Conservation (phyloP, 345 rosid species). For the Camelina hispida region DNA sequence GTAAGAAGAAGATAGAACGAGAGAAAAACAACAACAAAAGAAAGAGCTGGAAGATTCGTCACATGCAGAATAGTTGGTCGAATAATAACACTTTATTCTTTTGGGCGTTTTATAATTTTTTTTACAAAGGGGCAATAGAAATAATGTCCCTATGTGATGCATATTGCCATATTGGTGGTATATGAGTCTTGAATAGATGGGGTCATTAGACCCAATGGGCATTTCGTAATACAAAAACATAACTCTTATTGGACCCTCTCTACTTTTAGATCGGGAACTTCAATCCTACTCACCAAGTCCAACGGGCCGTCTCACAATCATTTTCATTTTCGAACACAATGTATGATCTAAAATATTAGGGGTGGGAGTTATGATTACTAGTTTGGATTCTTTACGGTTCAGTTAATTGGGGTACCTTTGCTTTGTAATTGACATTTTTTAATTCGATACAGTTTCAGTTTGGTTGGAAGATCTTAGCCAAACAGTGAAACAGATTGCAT, state of each 20-base stretch:
- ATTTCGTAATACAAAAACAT: not conserved
- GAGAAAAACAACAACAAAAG: constrained; percentile 27
- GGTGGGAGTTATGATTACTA: not conserved
- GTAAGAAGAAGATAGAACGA: constrained; percentile 27
- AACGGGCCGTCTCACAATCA: not conserved
- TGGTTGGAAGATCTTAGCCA: too few species aligned
- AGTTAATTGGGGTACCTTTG: too few species aligned
- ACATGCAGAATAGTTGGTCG: constrained; percentile 29
- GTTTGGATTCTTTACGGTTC: too few species aligned
- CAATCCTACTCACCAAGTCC: not conserved
- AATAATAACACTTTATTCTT: not conserved
- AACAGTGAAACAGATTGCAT: too few species aligned
- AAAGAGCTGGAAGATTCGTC: constrained; percentile 43
- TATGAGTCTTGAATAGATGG: not conserved
- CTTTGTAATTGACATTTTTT: too few species aligned
- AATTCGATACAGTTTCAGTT: too few species aligned
- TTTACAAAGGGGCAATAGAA: not conserved
- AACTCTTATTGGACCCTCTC: not conserved
- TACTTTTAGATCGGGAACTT: not conserved
- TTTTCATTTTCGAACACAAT: not conserved
- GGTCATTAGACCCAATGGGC: not conserved
- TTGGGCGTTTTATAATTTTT: not conserved
- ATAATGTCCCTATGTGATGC: too few species aligned
- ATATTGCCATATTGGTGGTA: not conserved
- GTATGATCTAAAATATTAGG: not conserved